Conservation (phyloP, 495 filamentous ascomycete genomes). For the Achaetomiella virescens region DNA sequence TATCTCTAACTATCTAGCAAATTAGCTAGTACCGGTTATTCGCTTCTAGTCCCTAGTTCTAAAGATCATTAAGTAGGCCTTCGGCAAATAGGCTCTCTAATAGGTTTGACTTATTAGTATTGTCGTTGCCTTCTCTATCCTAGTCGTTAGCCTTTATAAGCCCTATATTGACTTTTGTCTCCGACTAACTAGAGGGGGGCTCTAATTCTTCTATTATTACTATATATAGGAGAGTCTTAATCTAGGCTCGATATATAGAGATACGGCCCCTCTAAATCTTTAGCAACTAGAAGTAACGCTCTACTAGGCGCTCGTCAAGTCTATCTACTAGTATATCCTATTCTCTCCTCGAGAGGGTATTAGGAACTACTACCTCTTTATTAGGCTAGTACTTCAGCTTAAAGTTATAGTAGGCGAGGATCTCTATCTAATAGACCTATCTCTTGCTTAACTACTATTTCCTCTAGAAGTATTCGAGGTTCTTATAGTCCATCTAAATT, state of each 20-base stretch:
- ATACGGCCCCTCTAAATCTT: neutral
- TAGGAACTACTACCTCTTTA: neutral
- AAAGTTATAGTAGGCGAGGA: neutral
- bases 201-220: neutral
- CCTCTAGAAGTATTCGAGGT: no score
- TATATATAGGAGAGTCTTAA: neutral
- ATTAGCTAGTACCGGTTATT: slow-evolving; percentile 4
- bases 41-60: neutral
- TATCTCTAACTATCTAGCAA: neutral
- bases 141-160: neutral
- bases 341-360: neutral
- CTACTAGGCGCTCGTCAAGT: neutral
- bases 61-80: neutral
- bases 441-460: neutral
- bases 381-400: neutral
- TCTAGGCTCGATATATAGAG: neutral
- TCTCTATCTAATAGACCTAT: neutral
- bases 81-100: neutral
- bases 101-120: neutral
- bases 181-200: neutral
- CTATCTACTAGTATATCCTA: neutral
- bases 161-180: neutral
- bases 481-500: neutral
- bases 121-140: neutral
- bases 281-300: neutral